Percentiles rank a stretch among this genome's conserved stretches.
Conservation (phyloP, 352 stramenopile species). For the Pelagophyceae sp. region DNA sequence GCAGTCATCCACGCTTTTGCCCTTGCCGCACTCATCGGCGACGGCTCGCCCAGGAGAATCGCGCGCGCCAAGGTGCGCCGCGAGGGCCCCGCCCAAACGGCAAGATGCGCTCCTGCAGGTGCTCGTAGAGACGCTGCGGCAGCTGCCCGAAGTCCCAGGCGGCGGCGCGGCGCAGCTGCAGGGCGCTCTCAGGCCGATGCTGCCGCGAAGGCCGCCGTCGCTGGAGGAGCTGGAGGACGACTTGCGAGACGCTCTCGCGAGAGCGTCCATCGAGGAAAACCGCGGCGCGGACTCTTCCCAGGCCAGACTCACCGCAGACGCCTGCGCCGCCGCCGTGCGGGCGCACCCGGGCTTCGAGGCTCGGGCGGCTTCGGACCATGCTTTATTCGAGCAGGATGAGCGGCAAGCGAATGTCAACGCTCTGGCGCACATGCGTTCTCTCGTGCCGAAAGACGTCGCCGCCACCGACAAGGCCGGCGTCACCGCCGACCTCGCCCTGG, state of each 20-base stretch:
- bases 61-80: background rate
- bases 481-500: background rate
- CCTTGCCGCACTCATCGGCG: slow-evolving; percentile 1
- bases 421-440: background rate
- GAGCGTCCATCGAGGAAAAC: slow-evolving; percentile 9
- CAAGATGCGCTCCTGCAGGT: too few species aligned
- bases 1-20: slow-evolving; percentile 17
- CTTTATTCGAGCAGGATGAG: background rate
- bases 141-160: background rate
- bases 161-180: background rate
- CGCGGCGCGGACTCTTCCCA: background rate
- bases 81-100: too few species aligned
- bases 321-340: background rate
- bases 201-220: background rate
- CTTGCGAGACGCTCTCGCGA: background rate
- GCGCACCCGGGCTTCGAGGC: slow-evolving; percentile 4
- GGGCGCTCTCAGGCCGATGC: too few species aligned
- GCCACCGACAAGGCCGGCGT: background rate
- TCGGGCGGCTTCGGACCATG: background rate
- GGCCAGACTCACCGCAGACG: background rate
- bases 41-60: background rate
- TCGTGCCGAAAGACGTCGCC: background rate
- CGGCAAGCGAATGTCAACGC: background rate
- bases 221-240: slow-evolving; percentile 10
- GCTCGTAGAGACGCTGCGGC: slow-evolving; percentile 7